Evolutionary conservation across 225 moss, liverwort and hornwort genomes (phyloP), one percentile per base, ranked within the genome.

Genomic region (Sphagnum contortum): DNA sequence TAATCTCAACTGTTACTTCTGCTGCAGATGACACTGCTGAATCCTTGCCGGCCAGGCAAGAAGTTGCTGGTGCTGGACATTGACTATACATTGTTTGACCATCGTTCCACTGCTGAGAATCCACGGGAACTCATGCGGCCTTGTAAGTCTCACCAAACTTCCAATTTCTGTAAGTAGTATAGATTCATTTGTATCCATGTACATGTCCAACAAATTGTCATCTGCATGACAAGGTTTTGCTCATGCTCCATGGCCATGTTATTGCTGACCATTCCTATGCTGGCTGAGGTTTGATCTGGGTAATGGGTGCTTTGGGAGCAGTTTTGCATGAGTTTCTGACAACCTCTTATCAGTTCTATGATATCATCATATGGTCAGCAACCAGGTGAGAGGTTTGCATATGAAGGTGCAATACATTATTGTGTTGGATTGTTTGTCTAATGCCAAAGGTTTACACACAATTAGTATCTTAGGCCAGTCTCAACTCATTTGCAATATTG

Each of bases 311-410:
- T 67, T 76, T 54, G 47, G 66, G 72, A 54, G 67, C 85, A 94
- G 94, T 89, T 81, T 79, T 98, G 12, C 98, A 98, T 69, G 98
- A 93, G 64, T 93, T 98, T 72, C 68, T 98, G 77, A 82, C 89
- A 53, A 81, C 86, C 48, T 89, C 89, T 5, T 93, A 93, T 72
- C 76, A 87, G 67, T 83, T 88, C 61, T 98, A 93, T 74, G 98
- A 98, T 75, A 89, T 98, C 65, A 91, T 98, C 57, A 98, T 98
- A 53, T 98, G 98, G 98, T 98, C 98, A 47, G 98, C 98, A 62
- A 98, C 98, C 71, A 89, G 94, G 94, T 94, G 81, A 77, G 69
- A 64, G 5, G 64, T 55, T 64, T 50, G 70, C 66, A 69, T 61
- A 4, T 52, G 57, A 50, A 62, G 59, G 68, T 48, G 59, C 60